Evolutionary conservation across 768 basidiomycete genomes (phyloP).

Genomic region (Suillus spraguei): DNA sequence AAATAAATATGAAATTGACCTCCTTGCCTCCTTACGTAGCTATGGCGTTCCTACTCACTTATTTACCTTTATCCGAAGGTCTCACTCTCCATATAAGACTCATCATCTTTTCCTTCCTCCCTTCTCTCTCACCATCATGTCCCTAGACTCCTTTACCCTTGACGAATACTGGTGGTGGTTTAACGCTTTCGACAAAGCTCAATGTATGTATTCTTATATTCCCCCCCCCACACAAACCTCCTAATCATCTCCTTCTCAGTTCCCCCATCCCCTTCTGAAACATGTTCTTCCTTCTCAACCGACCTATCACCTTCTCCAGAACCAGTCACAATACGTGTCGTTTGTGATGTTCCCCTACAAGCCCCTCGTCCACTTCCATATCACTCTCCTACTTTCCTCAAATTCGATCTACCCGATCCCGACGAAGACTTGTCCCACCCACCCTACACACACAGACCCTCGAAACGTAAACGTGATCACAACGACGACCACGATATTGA

Average conservation of each 20-base stretch:
- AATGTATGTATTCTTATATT: too few species aligned
- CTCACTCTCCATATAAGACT: conserved; percentile 4
- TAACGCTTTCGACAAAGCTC: neutral
- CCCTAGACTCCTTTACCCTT: too few species aligned
- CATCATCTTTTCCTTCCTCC: neutral
- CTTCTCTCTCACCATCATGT: conserved; percentile 1
- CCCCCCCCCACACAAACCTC: too few species aligned
- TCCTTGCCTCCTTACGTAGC: too few species aligned
- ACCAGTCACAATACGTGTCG: conserved; percentile 44
- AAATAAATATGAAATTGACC: neutral
- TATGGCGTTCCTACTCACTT: too few species aligned
- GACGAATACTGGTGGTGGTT: too few species aligned
- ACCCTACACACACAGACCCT: conserved; percentile 58
- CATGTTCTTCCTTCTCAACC: conserved; percentile 30
- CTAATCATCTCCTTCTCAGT: conserved; percentile 28
- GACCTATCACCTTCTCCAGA: conserved; percentile 29
- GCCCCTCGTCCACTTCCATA: conserved; percentile 71
- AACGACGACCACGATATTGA: conserved; percentile 20
- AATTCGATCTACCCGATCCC: conserved; percentile 66
- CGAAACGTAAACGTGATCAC: conserved; percentile 54
- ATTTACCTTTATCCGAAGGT: neutral
- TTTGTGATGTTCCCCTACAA: conserved; percentile 68
- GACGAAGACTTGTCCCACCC: conserved; percentile 73
- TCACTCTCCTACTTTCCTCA: conserved; percentile 69
- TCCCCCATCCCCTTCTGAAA: conserved; percentile 47